These are phyloP conservation scores for Sphaerulina vaccinii DNA, from an alignment of 2,329 filamentous ascomycete genomes.

Conservation along the genomic window DNA sequence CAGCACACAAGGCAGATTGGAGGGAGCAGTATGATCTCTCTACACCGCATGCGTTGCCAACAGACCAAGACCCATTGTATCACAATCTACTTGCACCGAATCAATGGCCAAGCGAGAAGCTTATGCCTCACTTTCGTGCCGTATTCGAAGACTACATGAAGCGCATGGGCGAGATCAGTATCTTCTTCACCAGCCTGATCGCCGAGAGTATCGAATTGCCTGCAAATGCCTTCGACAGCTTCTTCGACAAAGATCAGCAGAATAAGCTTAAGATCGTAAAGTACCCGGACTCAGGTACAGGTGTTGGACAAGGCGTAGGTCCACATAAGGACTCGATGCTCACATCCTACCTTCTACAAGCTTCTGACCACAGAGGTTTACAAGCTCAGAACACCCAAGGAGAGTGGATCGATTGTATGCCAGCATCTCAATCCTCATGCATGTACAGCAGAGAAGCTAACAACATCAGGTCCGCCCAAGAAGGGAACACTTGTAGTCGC, in stretches of 20 bases:
- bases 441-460: conserved; percentile 5
- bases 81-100: conserved; percentile 73
- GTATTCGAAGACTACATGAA: conserved; percentile 73
- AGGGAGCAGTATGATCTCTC: conserved; percentile 85
- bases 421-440: neutral
- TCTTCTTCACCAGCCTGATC: conserved; percentile 74
- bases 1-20: conserved; percentile 73
- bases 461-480: conserved; percentile 56
- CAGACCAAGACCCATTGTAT: conserved; percentile 63
- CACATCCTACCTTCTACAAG: conserved; percentile 77
- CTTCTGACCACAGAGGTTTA: conserved; percentile 69
- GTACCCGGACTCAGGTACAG: conserved; percentile 69
- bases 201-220: conserved; percentile 79
- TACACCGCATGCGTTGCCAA: conserved; percentile 69
- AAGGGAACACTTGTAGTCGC: conserved; percentile 78
- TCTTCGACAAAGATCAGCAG: conserved; percentile 70
- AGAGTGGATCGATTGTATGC: conserved; percentile 71
- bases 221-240: conserved; percentile 67
- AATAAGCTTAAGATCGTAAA: conserved; percentile 89
- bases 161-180: conserved; percentile 70
- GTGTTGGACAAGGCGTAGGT: conserved; percentile 62
- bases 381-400: conserved; percentile 80
- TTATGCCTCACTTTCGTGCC: conserved; percentile 66
- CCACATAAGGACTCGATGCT: conserved; percentile 87
- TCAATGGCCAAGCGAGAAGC: conserved; percentile 69